Evolutionary conservation across 2,329 filamentous ascomycete genomes (phyloP), one percentile per base, ranked within the genome.

Genomic region (Neopestalotiopsis clavispora): DNA sequence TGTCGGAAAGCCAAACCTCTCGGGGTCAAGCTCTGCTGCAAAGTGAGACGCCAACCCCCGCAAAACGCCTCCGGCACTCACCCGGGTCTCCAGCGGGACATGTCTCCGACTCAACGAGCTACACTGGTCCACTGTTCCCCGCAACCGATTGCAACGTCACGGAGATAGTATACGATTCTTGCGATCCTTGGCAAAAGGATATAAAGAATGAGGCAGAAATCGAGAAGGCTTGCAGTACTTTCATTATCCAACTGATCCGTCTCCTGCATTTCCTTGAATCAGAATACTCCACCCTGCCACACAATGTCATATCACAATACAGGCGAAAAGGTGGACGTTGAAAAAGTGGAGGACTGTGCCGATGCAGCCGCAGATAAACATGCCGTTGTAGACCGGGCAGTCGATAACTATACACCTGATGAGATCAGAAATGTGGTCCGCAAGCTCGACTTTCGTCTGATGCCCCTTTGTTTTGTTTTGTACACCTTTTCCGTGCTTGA

Each of bases 401-500:
- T 52, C 45, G n/a, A 52, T 23, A 7, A 4, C 2, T 52, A n/a
- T 9, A 52, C 45, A 3, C 45, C 45, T 17, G 6, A 10, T 3
- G 45, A 52, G n/a, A 52, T 52, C 17, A 23, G 17, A n/a, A 1
- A 4, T 17, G 49, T 66, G 23, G 57, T 72, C 17, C 68, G 68
- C 23, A 71, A 71, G 61, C 38, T 72, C 17, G 73, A 75, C 67
- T 70, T 70, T 68, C 67, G 68, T 12, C 65, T 75, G 12, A 73
- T 74, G 72, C 73, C 73, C 4, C 67, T 73, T 67, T 70, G 74
- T 20, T 75, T 74, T 42, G 17, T 69, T 65, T 77, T 76, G 10
- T 80, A 79, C 66, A 74, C 77, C 2, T 70, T 80, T 7, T 79
- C 75, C 28, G 78, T 78, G 12, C 72, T 80, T 0, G 76, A 79